These are phyloP conservation scores for Labyrinthula sp. DNA, from an alignment of 352 stramenopile species.

Conservation along the genomic window DNA sequence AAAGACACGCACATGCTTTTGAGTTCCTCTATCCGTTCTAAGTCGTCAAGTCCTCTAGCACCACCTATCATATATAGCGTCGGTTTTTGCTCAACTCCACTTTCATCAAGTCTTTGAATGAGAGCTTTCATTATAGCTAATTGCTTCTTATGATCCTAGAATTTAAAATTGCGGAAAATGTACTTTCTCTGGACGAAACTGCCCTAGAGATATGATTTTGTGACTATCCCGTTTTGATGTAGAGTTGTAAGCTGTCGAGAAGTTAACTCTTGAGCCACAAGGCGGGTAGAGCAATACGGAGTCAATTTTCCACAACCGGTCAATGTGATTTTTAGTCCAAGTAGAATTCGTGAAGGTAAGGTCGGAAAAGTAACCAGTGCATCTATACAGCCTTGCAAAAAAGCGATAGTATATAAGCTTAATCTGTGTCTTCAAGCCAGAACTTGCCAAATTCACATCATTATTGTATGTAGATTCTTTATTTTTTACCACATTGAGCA, in stretches of 20 bases:
- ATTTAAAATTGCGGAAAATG: conserved; percentile 76
- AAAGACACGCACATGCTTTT: conserved; percentile 50
- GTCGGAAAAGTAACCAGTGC: conserved; percentile 50
- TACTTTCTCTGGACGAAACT: conserved; percentile 98
- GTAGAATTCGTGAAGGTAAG: conserved; percentile 90
- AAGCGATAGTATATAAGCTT: conserved; percentile 87
- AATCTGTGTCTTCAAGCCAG: conserved; percentile 47
- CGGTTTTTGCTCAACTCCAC: not conserved
- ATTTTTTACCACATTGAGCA: conserved; percentile 76
- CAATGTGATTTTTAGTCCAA: conserved; percentile 88
- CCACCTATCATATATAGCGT: conserved; percentile 72
- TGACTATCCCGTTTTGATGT: conserved; percentile 38
- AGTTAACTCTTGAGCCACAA: conserved; percentile 64
- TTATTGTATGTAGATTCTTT: conserved; percentile 79
- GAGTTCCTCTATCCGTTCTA: conserved; percentile 58
- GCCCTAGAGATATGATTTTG: conserved; percentile 75
- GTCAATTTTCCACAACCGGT: conserved; percentile 58
- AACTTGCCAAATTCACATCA: conserved; percentile 49
- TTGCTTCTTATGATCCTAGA: conserved; percentile 42
- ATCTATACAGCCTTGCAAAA: conserved; percentile 71
- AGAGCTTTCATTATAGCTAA: not conserved
- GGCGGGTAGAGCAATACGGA: conserved; percentile 68
- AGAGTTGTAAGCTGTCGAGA: conserved; percentile 34
- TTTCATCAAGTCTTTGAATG: conserved; percentile 36
- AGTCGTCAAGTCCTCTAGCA: conserved; percentile 74